Evolutionary conservation across 768 basidiomycete genomes (phyloP), one percentile per base, ranked within the genome.

Genomic region (Pholiota molesta): DNA sequence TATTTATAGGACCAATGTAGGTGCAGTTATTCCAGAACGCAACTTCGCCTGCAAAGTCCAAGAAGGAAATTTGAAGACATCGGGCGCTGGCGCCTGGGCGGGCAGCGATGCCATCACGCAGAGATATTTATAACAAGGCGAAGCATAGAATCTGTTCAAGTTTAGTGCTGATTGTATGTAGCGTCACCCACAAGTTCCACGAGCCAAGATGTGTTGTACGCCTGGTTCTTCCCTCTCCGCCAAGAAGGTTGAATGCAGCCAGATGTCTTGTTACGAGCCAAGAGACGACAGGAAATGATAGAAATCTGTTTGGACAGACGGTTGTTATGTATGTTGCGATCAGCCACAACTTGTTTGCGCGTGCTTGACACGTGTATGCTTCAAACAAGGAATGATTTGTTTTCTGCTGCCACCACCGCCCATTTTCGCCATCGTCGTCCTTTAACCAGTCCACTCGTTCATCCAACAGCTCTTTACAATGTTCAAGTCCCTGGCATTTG

Each of bases 401-500:
- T 63, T 44, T 58, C 64, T 71, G 68, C 64, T 59, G 40, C 57
- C 62, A 54, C 59, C 59, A 39, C 62, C 62, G 61, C 57, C 59
- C 56, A 58, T 52, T 60, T 57, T 63, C 61, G 29, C 62, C 69
- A 51, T 64, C 68, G 63, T 71, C 71, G 72, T 76, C 72, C 70
- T 73, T 73, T 72, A 80, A 79, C 76, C 79, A 78, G 78, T 83
- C 81, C 82, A 74, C 76, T 83, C 81, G 49, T 84, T 81, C 73
- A 72, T 49, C 66, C 53, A 62, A 66, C 66, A 64, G 71, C 29
- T 56, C 65, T 72, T 70, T 75, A 70, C 62, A 65, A 75, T 79
- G 79, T 73, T 89, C 74, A 85, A 80, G 67, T 81, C 82, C 17
- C 71, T 89, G 66, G 79, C 83, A 55, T 66, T 88, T 55, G 47